These are phyloP conservation scores for Xylariaceae sp. DNA, from an alignment of 2,329 filamentous ascomycete species.

Conservation along the genomic window DNA sequence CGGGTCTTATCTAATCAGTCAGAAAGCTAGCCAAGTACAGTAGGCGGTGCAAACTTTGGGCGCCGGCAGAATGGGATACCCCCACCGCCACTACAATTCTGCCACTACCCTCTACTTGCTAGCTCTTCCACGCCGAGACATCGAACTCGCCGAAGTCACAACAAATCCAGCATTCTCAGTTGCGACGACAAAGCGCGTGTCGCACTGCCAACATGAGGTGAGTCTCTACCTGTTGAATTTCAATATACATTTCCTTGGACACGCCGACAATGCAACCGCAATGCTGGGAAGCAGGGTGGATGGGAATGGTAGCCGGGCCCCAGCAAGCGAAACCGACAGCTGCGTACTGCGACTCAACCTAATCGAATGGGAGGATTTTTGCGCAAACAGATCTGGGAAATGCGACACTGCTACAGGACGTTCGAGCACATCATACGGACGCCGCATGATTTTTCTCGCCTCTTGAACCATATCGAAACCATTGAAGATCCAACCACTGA, in stretches of 20 bases:
- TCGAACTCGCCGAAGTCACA: conserved; percentile 3
- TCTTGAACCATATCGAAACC: too few species aligned
- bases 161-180: neutral
- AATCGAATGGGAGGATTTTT: too few species aligned
- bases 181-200: conserved; percentile 8
- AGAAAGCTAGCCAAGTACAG: neutral
- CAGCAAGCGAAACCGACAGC: neutral
- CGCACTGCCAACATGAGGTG: conserved; percentile 27
- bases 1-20: neutral
- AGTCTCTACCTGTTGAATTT: conserved; percentile 7
- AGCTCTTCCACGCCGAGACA: conserved; percentile 1
- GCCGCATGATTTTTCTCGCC: too few species aligned
- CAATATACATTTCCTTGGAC: neutral
- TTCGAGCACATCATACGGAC: too few species aligned
- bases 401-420: too few species aligned
- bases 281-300: too few species aligned
- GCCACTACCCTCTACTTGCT: conserved; percentile 1
- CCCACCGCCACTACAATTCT: conserved; percentile 11
- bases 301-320: neutral
- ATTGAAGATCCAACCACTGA: neutral
- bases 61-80: conserved; percentile 1
- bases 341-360: neutral
- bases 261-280: neutral
- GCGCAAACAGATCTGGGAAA: too few species aligned
- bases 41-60: conserved; percentile 14